Conservation (phyloP, 2,329 filamentous ascomycete genomes). For the Neurospora crassa region DNA sequence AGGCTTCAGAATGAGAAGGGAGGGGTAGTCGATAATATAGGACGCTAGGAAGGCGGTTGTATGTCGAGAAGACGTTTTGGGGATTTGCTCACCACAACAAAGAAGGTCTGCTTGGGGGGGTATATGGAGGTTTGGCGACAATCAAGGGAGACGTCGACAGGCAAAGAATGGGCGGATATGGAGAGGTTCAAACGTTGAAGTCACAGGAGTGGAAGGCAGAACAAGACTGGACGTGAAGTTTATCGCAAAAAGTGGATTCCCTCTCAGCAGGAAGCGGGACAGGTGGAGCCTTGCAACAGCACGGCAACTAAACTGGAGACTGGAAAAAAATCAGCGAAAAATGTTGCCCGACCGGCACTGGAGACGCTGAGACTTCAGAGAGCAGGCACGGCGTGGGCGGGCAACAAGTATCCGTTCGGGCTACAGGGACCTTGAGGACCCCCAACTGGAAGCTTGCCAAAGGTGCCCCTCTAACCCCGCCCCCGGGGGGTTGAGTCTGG, state of each 20-base stretch:
- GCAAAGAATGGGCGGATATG: background rate
- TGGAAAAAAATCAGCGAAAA: conserved; percentile 8
- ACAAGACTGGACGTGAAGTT: background rate
- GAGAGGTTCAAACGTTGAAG: background rate
- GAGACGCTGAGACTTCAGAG: background rate
- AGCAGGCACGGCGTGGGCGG: background rate
- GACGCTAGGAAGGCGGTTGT: background rate
- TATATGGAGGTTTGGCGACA: conserved; percentile 5
- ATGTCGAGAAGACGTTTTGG: background rate
- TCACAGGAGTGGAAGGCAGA: background rate
- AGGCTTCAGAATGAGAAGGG: background rate
- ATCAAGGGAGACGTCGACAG: conserved; percentile 1
- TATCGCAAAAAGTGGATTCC: background rate
- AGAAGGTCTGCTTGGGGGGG: conserved; percentile 4
- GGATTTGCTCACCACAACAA: conserved; percentile 14
- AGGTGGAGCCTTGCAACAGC: background rate
- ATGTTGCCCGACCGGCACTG: conserved; percentile 3
- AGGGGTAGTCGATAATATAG: background rate
- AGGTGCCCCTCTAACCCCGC: conserved; percentile 16
- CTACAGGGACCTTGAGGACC: background rate
- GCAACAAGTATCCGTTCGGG: background rate
- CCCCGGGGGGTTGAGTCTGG: conserved; percentile 6
- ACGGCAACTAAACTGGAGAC: background rate
- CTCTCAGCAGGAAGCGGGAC: background rate
- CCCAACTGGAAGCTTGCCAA: conserved; percentile 6